A percentile compares a stretch with the other conserved stretches of the same genome.
phyloP scores from a whole-genome alignment of 116 monocot genomes.

The Cymodocea nodosa region DNA sequence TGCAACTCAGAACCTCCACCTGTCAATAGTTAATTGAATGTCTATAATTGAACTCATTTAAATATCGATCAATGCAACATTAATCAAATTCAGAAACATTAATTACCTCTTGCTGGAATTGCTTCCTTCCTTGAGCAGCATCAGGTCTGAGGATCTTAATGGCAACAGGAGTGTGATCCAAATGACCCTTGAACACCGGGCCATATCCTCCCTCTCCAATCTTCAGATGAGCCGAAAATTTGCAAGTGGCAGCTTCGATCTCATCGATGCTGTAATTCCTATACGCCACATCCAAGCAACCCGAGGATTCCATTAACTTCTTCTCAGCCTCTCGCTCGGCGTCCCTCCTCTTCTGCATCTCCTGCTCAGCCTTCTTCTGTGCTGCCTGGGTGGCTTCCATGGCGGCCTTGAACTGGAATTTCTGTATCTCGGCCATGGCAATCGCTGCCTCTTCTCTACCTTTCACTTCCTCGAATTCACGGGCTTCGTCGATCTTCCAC shows the following conservation, averaged over 20 bases:
- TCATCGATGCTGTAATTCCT: conserved; percentile 12
- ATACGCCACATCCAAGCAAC: neutral
- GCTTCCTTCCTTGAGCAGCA: conserved; percentile 26
- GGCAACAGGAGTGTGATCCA: conserved; percentile 23
- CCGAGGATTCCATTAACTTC: conserved; percentile 9
- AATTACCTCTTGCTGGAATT: conserved; percentile 26
- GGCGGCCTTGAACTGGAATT: conserved; percentile 16
- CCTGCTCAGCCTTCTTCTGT: conserved; percentile 13
- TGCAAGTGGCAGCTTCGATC: conserved; percentile 10
- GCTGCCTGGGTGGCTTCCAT: conserved; percentile 14
- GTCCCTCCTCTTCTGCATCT: conserved; percentile 8
- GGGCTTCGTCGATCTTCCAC: conserved; percentile 16
- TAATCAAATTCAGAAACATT: too few relatives aligned
- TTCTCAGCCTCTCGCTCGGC: conserved; percentile 16
- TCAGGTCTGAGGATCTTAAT: conserved; percentile 23
- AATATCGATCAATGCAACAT: too few relatives aligned
- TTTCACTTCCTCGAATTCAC: conserved; percentile 4
- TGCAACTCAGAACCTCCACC: conserved; percentile 55
- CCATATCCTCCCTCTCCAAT: conserved; percentile 31
- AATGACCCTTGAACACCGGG: conserved; percentile 14
- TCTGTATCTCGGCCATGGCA: conserved; percentile 13
- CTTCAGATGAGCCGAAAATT: conserved; percentile 10
- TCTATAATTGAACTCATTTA: too few relatives aligned
- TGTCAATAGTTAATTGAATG: too few relatives aligned
- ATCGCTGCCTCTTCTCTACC: conserved; percentile 12